Conservation (phyloP, 176 grass and related monocot genomes). For the Cymbopogon citratus region DNA sequence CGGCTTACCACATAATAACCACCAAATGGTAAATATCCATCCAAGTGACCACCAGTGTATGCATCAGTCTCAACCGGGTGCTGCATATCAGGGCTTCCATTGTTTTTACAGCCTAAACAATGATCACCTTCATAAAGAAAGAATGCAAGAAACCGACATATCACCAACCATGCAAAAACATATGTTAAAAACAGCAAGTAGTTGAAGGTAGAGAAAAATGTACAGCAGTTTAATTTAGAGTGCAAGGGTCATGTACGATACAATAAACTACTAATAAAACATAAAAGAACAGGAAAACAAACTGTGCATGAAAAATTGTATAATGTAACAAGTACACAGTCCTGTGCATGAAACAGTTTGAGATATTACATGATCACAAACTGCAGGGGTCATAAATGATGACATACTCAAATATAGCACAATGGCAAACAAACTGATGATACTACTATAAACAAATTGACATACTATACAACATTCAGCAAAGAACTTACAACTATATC, state of each 20-base stretch:
- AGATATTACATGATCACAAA: too few species aligned
- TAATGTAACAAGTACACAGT: too few species aligned
- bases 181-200: not conserved
- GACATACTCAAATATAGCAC: too few species aligned
- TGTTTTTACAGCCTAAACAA: not conserved
- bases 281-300: not conserved
- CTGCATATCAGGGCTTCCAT: not conserved
- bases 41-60: not conserved
- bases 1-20: too few species aligned
- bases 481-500: too few species aligned
- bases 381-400: too few species aligned
- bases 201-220: not conserved
- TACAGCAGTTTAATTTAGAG: not conserved
- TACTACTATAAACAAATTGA: too few species aligned
- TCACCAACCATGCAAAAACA: not conserved
- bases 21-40: not conserved
- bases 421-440: too few species aligned
- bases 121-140: not conserved
- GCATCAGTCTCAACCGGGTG: not conserved
- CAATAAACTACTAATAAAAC: not conserved
- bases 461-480: too few species aligned
- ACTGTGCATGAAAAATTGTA: not conserved
- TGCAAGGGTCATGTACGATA: not conserved
- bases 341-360: too few species aligned
- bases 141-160: not conserved